Evolutionary conservation across 1,139 yeast species (phyloP), one percentile per base, ranked within the genome.

Genomic region (Hyphopichia wangnamkhiaoensis): DNA sequence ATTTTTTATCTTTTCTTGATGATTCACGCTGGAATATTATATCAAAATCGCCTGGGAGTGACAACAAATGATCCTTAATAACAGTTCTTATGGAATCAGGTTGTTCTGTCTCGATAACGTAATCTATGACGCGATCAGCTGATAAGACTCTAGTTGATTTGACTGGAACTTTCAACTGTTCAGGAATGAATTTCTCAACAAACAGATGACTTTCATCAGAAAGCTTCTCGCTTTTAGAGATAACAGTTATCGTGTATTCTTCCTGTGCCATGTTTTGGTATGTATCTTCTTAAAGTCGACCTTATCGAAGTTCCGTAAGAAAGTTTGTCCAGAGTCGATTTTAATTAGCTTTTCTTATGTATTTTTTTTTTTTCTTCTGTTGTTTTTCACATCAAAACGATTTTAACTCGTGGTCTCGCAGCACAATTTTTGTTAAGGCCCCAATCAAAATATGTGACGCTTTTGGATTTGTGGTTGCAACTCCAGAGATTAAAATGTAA

Each of bases 1-100:
- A 70, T 50, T 79, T 77, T 56, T 84, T 86, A 38, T 63, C 46
- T 48, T 69, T 65, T 52, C 90, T 56, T 5, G 49, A 37, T 2
- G 40, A 47, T 2, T 47, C 37, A 5, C 47, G 42, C 45, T 72
- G 78, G 41, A 71, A 52, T 5, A 71, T 55, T 8, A 71, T 50
- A 49, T 72, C 78, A 41, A 52, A 61, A 5, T 37, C 43, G 2
- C 21, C 8, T 2, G 27, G 31, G 1, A 28, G 23, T 19, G 33
- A 32, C 24, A 36, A 33, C 7, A 40, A 21, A 25, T 41, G 37
- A 6, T 36, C 33, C 35, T 39, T 43, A 18, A 47, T 34, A 15
- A 17, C 37, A 30, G 35, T 31, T 36, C 40, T 34, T 6, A 47
- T 32, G 13, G 33, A 20, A 20, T 37, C 46, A 9, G 49, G 48